phyloP scores from a whole-genome alignment of 257 asterid species.

The Coffea eugenioides region DNA sequence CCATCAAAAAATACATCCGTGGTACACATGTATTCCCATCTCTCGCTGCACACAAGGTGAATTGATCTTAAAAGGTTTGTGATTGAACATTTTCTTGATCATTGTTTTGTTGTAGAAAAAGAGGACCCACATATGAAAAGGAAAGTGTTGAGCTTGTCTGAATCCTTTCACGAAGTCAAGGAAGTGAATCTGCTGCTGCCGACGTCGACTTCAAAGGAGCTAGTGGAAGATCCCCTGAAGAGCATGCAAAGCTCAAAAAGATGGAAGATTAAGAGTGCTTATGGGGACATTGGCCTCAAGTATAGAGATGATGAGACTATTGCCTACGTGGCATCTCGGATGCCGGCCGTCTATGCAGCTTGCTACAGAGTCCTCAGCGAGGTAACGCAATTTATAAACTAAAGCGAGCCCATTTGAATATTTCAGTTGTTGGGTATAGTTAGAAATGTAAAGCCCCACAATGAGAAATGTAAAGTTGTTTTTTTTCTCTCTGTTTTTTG shows the following conservation, averaged over 20 bases:
- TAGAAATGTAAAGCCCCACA: slow-evolving; percentile 2
- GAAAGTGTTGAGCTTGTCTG: slow-evolving; percentile 75
- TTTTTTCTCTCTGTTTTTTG: slow-evolving; percentile 8
- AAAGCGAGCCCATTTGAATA: not conserved
- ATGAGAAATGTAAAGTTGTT: slow-evolving; percentile 3
- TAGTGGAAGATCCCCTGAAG: slow-evolving; percentile 78
- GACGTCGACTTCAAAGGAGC: slow-evolving; percentile 69
- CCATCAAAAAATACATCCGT: slow-evolving; percentile 64
- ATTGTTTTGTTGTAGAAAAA: slow-evolving; percentile 45
- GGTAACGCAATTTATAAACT: slow-evolving; percentile 38
- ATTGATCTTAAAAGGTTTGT: not conserved
- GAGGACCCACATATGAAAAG: slow-evolving; percentile 77
- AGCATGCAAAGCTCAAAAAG: slow-evolving; percentile 66
- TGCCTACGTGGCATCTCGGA: slow-evolving; percentile 92
- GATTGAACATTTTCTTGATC: not conserved
- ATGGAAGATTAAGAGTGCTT: slow-evolving; percentile 69
- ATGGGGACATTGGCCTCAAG: slow-evolving; percentile 80
- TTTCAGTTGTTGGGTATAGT: not conserved
- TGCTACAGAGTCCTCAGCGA: slow-evolving; percentile 80
- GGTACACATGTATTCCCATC: slow-evolving; percentile 33
- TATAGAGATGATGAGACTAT: slow-evolving; percentile 75
- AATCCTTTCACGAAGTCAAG: slow-evolving; percentile 70
- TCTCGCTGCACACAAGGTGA: not conserved
- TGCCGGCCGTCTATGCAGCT: slow-evolving; percentile 95
- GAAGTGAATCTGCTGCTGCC: slow-evolving; percentile 76